Base-by-base conservation (phyloP, 768 basidiomycete species). In the Saitozyma sp. region DNA sequence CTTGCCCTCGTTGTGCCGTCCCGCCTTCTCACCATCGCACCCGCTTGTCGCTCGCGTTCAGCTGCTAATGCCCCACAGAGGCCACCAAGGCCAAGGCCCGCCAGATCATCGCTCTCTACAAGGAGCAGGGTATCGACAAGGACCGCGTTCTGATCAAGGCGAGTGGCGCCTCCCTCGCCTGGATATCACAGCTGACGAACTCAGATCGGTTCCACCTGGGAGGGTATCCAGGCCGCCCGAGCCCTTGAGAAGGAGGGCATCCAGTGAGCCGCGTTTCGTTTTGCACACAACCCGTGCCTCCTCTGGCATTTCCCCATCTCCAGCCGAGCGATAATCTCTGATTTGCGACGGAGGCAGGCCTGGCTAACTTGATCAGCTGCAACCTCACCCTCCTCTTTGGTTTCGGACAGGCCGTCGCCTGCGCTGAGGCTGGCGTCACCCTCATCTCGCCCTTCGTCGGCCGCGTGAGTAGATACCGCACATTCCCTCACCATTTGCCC, bases 361-460 rank as follows among this genome's bases (percentile, higher is more conserved):
- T 19, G 14, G 37, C 56, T 59, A 45, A 62, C 58, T 49, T 37
- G 11, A 20, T 6, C 54, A 75, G 72, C 87, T 97, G 93, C 85
- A 98, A 99, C 84, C 87, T 99, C 69, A 99, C 96, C 55, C 89
- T 99, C 72, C 88, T 98, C 69, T 99, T 99, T 83, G 96, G 96
- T 72, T 99, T 99, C 81, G 90, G 85, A 50, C 96, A 99, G 83
- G 96, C 96, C 58, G 96, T 99, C 75, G 96, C 96, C 55, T 97
- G 94, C 79, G 96, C 95, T 64, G 96, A 98, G 83, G 96, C 96
- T 61, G 89, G 89, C 70, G 94, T 98, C 70, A 99, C 95, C 73
- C 85, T 99, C 80, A 98, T 98, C 83, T 98, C 96, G 58, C 96
- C 96, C 59, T 98, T 99, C 83, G 96, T 99, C 80, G 96, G 94